phyloP scores from a whole-genome alignment of 75 land plant genomes.

The Pinus tabuliformis region DNA sequence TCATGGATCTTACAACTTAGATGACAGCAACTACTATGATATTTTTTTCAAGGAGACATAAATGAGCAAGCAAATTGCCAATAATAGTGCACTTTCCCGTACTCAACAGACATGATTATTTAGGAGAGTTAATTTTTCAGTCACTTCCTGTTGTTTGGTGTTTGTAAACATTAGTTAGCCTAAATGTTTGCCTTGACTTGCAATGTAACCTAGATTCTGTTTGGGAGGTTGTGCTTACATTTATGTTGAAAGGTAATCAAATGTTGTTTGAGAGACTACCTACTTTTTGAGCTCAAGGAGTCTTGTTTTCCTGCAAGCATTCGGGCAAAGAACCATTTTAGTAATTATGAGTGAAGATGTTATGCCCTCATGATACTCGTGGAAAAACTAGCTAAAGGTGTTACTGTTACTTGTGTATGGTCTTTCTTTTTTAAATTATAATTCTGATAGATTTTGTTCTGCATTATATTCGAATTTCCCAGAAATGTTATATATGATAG shows the following conservation, averaged over 20 bases:
- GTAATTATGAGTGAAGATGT: not conserved
- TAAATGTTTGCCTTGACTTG: not conserved
- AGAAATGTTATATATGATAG: not conserved
- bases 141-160: not conserved
- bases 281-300: not conserved
- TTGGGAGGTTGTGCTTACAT: not conserved
- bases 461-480: not conserved
- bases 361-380: not conserved
- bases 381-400: not conserved
- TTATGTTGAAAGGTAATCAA: not conserved
- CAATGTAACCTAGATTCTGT: not conserved
- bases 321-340: not conserved
- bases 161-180: not conserved
- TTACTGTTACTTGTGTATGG: not conserved
- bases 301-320: not conserved
- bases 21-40: not conserved
- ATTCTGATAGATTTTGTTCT: not conserved
- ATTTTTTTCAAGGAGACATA: not conserved
- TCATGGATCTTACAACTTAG: conserved; percentile 73
- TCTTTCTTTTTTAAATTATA: not conserved
- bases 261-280: not conserved
- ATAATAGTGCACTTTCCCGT: not conserved
- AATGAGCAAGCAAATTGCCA: not conserved
- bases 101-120: not conserved
- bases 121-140: not conserved